phyloP scores from a whole-genome alignment of 257 asterid species.

The Solanum rostratum region DNA sequence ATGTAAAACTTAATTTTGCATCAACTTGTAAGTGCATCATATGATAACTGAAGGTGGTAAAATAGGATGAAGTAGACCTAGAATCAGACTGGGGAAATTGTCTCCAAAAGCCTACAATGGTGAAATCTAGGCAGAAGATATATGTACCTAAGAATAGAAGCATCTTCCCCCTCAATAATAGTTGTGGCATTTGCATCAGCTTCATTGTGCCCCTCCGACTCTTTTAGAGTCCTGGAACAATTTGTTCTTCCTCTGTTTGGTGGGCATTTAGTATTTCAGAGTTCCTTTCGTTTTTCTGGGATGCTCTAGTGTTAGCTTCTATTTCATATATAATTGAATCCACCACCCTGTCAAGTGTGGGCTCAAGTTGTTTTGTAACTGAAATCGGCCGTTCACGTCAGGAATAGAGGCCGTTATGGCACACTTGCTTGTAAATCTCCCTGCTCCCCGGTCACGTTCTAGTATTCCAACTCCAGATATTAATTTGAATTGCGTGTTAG shows the following conservation, averaged over 20 bases:
- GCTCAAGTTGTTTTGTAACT: neutral
- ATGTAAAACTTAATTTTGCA: neutral
- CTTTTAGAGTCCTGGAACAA: neutral
- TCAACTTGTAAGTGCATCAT: neutral
- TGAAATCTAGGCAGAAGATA: neutral
- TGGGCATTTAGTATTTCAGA: neutral
- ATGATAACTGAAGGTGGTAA: neutral
- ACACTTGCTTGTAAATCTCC: neutral
- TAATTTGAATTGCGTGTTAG: neutral
- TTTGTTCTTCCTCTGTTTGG: neutral
- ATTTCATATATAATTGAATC: neutral
- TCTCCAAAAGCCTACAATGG: neutral
- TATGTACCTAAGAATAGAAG: neutral
- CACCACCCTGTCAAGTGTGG: neutral
- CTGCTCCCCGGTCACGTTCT: neutral
- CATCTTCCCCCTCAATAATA: neutral
- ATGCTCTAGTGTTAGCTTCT: neutral
- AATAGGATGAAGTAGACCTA: neutral
- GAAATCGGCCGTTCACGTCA: no score
- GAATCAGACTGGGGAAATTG: neutral
- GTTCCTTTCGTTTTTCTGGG: neutral
- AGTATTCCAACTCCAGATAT: neutral
- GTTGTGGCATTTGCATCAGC: neutral
- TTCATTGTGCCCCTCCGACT: neutral
- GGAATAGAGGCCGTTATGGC: no score